Base-by-base conservation (phyloP, 2,329 filamentous ascomycete species). In the Chrysosphaeria jannelii region DNA sequence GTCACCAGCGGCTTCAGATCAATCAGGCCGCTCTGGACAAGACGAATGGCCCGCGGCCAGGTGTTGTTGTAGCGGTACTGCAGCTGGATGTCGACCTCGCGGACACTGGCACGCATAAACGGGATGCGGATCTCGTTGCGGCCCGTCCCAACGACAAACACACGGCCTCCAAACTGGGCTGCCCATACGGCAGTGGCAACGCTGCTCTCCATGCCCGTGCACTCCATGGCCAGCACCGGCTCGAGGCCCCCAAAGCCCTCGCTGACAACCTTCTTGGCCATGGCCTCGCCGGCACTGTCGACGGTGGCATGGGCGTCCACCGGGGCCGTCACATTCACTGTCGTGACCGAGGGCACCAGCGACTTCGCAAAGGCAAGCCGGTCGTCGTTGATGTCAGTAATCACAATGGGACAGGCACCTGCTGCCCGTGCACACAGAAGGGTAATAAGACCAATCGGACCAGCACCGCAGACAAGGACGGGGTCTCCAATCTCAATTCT, bases 41-140 rank as follows among this genome's bases (percentile, higher is more conserved):
- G 51, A 22, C 79, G 61, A 34, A 93, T 91, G 20, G 85, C 81
- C 30, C 75, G 62, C 16, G 81, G 85, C 81, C 81, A 93, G 12
- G 76, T 90, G 51, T 93, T 91, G 49, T 59, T 61, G 52, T 93
- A 93, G 30, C 85, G 63, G 51, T 93, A 93, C 51, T 93, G 81
- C 45, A 91, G 85, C 48, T 89, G 75, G 29, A 93, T 53, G 46
- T 93, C 81, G 35, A 93, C 71, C 49, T 93, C 85, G 31, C 74
- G 61, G 5, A 79, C 81, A 36, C 70, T 81, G 27, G 81, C 58
- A 24, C 76, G 53, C 81, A 91, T 91, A 45, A 93, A 93, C 14
- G 81, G 81, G 31, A 93, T 70, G 45, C 62, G 76, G 52, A 93
- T 85, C 52, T 91, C 75, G 42, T 85, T 79, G 55, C 72, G 81